These are phyloP conservation scores for Gomphus bonarii DNA, from an alignment of 1,284 basidiomycete species.

Conservation along the genomic window DNA sequence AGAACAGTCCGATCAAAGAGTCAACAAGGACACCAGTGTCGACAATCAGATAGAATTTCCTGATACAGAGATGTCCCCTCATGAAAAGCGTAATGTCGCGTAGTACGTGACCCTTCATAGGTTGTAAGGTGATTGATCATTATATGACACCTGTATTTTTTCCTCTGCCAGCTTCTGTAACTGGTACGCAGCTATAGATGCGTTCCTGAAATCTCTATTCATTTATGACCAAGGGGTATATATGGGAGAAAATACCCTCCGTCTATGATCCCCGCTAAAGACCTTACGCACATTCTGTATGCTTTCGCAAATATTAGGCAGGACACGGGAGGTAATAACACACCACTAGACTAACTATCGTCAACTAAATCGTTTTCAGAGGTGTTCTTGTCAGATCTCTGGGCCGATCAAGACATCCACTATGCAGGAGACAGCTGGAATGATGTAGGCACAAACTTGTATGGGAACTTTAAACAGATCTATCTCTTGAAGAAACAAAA, in stretches of 20 bases:
- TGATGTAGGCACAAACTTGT: slow-evolving; percentile 75
- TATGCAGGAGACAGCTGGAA: slow-evolving; percentile 86
- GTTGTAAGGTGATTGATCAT: not conserved
- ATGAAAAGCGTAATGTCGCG: slow-evolving; percentile 3
- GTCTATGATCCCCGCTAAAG: slow-evolving; percentile 64
- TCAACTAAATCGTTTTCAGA: slow-evolving; percentile 25
- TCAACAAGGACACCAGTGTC: not conserved
- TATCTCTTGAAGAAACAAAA: slow-evolving; percentile 83
- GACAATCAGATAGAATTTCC: not conserved
- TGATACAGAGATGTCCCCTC: slow-evolving; percentile 5
- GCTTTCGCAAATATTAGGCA: slow-evolving; percentile 84
- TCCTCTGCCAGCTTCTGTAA: slow-evolving; percentile 49
- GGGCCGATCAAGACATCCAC: slow-evolving; percentile 90
- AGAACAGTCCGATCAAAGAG: not conserved
- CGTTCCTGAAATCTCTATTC: slow-evolving; percentile 10
- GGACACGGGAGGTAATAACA: slow-evolving; percentile 43
- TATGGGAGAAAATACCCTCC: slow-evolving; percentile 86
- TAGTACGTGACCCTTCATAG: not conserved
- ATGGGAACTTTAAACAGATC: slow-evolving; percentile 91
- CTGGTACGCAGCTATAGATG: slow-evolving; percentile 34
- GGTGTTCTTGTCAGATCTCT: slow-evolving; percentile 80
- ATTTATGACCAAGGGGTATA: slow-evolving; percentile 66
- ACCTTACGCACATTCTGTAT: slow-evolving; percentile 82
- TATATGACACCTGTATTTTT: not conserved
- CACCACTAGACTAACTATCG: not conserved